Evolutionary conservation across 129 eudicot genomes (phyloP), one percentile per base, ranked within the genome.

Genomic region (Tagetes erecta): DNA sequence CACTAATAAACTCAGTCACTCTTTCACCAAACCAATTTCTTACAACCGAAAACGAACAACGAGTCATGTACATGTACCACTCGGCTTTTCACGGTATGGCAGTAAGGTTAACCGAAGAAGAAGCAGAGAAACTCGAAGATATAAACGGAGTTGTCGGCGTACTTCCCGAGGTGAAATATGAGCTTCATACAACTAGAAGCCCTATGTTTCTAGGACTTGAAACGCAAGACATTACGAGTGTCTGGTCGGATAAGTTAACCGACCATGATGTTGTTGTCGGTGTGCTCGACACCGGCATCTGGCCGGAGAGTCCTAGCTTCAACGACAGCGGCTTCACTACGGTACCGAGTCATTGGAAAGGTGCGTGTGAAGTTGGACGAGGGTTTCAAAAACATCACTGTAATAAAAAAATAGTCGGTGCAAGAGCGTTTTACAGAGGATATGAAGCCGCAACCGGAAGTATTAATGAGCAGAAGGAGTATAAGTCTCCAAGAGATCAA

Each of bases 271-370:
- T 92, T 0, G 74, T 92, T 6, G 93, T 92, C 11, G 97, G 97
- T 1, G 94, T 92, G 6, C 82, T 92, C 2, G 97, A 92, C 40
- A 92, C 97, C 27, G 97, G 96, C 4, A 83, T 92, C 45, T 92
- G 97, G 97, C 96, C 96, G 8, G 97, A 92, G 75, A 89, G 96
- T 68, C 89, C 72, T 42, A 92, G 96, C 71, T 92, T 92, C 76
- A 92, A 87, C 37, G 97, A 92, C 77, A 76, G 85, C 1, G 94
- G 91, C 1, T 72, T 89, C 79, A 67, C 69, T 1, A 27, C 76
- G 0, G 50, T 83, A 37, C 96, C 97, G 3, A 14, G 78, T 1
- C 84, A 71, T 50, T 92, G 96, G 97, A 87, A 77, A 73, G 97
- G 97, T 39, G 69, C 49, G 2, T 92, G 97, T 67, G 94, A 92